Percentiles rank a stretch among this genome's conserved stretches.
These are phyloP conservation scores for Paraphaeosphaeria sporulosa DNA, from an alignment of 2,329 filamentous ascomycete genomes.

Conservation along the genomic window DNA sequence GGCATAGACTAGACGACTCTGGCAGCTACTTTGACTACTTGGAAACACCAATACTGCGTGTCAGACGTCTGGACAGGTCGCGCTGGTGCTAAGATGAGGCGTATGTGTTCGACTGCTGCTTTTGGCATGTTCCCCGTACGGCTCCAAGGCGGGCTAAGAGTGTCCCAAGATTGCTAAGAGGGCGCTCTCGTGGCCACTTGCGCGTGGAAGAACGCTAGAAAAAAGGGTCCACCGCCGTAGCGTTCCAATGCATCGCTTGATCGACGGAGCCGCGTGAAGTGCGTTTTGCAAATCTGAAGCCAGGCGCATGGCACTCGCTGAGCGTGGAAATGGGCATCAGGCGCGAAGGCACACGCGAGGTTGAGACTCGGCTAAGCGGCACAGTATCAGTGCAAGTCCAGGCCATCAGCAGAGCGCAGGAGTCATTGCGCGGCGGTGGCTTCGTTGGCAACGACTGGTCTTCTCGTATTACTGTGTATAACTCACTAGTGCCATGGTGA, in stretches of 20 bases:
- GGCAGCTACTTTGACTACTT: not conserved
- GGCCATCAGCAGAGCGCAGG: not conserved
- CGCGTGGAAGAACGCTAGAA: slow-evolving; percentile 11
- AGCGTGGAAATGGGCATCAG: not conserved
- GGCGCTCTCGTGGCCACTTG: not conserved
- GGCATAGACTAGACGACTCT: slow-evolving; percentile 10
- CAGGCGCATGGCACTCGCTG: not conserved
- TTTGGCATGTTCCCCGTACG: slow-evolving; percentile 1
- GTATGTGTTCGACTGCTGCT: slow-evolving; percentile 2
- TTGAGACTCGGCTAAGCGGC: not conserved
- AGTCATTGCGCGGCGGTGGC: not conserved
- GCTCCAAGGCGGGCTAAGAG: slow-evolving; percentile 10
- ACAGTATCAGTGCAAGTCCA: not conserved
- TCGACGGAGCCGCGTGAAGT: not conserved
- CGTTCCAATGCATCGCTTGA: not conserved
- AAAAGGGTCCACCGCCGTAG: not conserved
- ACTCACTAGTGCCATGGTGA: too few species aligned
- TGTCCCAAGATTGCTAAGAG: not conserved
- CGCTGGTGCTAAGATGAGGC: not conserved
- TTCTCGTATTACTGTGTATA: not conserved
- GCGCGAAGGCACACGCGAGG: not conserved
- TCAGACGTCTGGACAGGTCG: not conserved
- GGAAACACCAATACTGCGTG: not conserved
- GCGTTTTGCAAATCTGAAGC: too few species aligned
- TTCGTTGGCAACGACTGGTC: not conserved